A percentile compares a stretch with the other conserved stretches of the same genome.
Conservation (phyloP, 2,329 filamentous ascomycete species). For the Clarireedia hainanense region DNA sequence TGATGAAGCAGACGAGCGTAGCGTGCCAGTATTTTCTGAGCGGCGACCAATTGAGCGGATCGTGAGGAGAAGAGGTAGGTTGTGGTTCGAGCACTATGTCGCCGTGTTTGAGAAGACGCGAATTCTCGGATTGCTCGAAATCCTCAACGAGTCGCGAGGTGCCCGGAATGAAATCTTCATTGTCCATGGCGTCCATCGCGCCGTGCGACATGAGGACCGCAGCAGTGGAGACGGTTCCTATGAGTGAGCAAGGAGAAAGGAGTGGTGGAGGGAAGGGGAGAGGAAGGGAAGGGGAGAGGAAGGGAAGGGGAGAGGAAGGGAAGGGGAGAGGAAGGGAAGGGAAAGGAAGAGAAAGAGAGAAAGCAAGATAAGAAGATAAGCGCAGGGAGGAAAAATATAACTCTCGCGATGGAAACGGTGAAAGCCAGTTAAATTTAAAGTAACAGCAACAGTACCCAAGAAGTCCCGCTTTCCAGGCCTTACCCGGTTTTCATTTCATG, state of each 20-base stretch:
- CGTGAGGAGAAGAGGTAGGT: conserved; percentile 44
- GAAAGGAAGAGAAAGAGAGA: neutral
- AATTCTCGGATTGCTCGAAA: conserved; percentile 11
- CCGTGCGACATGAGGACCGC: conserved; percentile 5
- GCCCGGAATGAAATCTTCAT: conserved; percentile 19
- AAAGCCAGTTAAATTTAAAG: neutral
- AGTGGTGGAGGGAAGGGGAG: neutral
- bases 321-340: neutral
- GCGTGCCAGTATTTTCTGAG: conserved; percentile 43
- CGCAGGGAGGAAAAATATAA: neutral
- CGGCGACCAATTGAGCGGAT: conserved; percentile 44
- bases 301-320: neutral
- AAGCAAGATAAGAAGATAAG: neutral
- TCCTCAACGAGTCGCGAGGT: conserved; percentile 20
- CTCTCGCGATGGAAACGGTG: neutral
- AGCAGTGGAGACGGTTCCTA: neutral
- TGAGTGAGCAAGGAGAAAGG: neutral
- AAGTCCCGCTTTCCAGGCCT: neutral
- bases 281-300: neutral
- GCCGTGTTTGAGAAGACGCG: conserved; percentile 23
- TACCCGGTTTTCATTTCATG: neutral
- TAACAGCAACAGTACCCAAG: neutral
- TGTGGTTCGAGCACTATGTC: conserved; percentile 46
- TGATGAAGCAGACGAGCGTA: conserved; percentile 43
- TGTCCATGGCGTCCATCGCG: conserved; percentile 6